Evolutionary conservation across 768 basidiomycete species (phyloP), one percentile per base, ranked within the genome.

Genomic region (Podaxis mareebaensis): DNA sequence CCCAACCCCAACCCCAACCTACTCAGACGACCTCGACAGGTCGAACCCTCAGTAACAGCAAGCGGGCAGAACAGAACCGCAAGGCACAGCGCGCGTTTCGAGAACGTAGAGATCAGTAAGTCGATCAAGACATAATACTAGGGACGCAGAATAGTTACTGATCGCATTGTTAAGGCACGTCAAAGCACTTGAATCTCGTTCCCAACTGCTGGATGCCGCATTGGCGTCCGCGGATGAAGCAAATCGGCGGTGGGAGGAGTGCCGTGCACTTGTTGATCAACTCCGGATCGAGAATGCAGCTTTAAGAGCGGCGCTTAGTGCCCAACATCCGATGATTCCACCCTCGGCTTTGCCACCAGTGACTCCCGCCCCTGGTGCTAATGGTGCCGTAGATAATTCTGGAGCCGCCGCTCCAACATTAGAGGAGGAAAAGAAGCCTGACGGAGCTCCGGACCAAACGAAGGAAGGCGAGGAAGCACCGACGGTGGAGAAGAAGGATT

Each of bases 81-180:
- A 95, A 95, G 74, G 95, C 95, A 0, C 95, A 97, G 76, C 83
- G 94, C 46, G 94, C 93, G 1, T 97, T 96, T 75, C 79, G 95
- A 64, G 92, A 95, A 73, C 86, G 95, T 33, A 80, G 95, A 69
- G 95, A 97, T 77, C 89, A 91, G 93, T 94, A 60, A 75, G 90
- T 84, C 36, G 24, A 63, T 60, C 65, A 49, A 26, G 53, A 40
- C 22, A 53, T 58, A 6, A 30, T 30, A 7, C 6, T 7, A 33
- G 33, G 49, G 39, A 15, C 22, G 20, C 20, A 58, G 26, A 65
- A 57, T 52, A 3, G 44, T 46, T 52, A 63, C 20, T 64, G 24
- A 38, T 46, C 12, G 28, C 28, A 49, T 24, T 55, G 49, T 54
- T 24, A 68, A 95, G 92, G 69, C 93, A 93, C 67, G 92, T 95